A percentile compares a stretch with the other conserved stretches of the same genome.
Conservation (phyloP, 1,284 basidiomycete genomes). For the Thecaphora thlaspeos region DNA sequence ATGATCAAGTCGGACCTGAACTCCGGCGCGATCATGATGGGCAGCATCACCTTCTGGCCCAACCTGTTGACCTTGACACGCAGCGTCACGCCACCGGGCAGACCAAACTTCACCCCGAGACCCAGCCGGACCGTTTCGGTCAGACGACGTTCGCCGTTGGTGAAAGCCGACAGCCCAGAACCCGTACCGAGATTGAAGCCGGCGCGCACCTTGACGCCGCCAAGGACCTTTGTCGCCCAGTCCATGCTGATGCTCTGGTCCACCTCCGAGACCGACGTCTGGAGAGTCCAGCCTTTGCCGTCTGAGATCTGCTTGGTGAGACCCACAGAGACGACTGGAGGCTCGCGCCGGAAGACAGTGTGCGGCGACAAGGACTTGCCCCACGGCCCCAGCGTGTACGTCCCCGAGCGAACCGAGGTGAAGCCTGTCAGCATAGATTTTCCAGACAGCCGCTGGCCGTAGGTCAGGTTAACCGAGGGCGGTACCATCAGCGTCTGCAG, state of each 20-base stretch:
- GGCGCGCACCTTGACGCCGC: constrained; percentile 60
- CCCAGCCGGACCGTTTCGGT: constrained; percentile 57
- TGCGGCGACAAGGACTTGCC: constrained; percentile 38
- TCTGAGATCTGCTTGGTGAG: constrained; percentile 39
- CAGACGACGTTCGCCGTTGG: constrained; percentile 55
- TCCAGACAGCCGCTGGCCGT: constrained; percentile 59
- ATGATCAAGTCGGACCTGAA: constrained; percentile 62
- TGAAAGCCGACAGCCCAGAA: constrained; percentile 49
- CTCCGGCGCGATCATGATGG: constrained; percentile 64
- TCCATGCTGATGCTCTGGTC: constrained; percentile 55
- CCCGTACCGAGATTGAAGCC: constrained; percentile 56
- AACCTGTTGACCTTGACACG: constrained; percentile 60
- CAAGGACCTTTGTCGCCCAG: constrained; percentile 59
- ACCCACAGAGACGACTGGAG: constrained; percentile 42
- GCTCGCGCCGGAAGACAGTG: constrained; percentile 28
- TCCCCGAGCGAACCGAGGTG: constrained; percentile 58
- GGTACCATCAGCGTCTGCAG: constrained; percentile 45
- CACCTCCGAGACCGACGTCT: constrained; percentile 28
- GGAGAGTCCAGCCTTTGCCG: constrained; percentile 47
- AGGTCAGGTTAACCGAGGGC: constrained; percentile 60
- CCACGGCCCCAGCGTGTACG: constrained; percentile 60
- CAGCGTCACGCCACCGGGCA: constrained; percentile 55
- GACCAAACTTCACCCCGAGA: constrained; percentile 52
- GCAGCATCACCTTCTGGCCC: constrained; percentile 64
- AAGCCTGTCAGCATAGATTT: constrained; percentile 48